phyloP scores from a whole-genome alignment of 1,284 basidiomycete genomes.

The Singerocomus inundabilis region DNA sequence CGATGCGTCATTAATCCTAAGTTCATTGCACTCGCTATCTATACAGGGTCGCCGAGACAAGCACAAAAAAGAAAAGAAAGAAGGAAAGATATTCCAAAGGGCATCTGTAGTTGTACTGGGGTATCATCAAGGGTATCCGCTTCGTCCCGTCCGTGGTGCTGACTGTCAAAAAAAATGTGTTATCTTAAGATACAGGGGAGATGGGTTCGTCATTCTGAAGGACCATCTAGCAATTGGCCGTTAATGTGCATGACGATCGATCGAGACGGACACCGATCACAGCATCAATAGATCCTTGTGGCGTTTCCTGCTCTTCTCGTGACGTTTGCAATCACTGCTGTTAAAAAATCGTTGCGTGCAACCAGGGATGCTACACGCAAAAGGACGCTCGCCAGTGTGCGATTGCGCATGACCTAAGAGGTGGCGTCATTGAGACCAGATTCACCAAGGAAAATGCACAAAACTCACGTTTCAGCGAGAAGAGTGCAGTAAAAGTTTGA shows the following conservation, averaged over 20 bases:
- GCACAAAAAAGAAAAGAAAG: background rate
- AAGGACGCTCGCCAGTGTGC: slow-evolving; percentile 31
- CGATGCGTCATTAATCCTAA: background rate
- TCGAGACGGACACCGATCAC: slow-evolving; percentile 22
- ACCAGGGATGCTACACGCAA: slow-evolving; percentile 23
- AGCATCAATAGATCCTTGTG: slow-evolving; percentile 20
- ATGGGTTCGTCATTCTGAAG: slow-evolving; percentile 8
- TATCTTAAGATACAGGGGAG: slow-evolving; percentile 1
- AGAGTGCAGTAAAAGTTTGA: slow-evolving; percentile 31
- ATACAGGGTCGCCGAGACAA: slow-evolving; percentile 12
- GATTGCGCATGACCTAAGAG: slow-evolving; percentile 31
- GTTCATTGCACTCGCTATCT: slow-evolving; percentile 8
- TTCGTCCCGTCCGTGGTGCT: slow-evolving; percentile 9
- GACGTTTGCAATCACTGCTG: slow-evolving; percentile 35
- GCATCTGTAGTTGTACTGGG: slow-evolving; percentile 8
- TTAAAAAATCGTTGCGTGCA: slow-evolving; percentile 33
- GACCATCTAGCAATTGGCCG: slow-evolving; percentile 1
- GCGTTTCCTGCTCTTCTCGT: slow-evolving; percentile 34
- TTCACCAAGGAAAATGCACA: accelerated
- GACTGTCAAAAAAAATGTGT: background rate
- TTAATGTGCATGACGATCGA: slow-evolving; percentile 20
- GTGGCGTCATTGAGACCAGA: slow-evolving; percentile 10
- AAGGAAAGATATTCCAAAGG: slow-evolving; percentile 8
- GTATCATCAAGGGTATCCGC: slow-evolving; percentile 28
- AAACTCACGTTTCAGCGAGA: slow-evolving; percentile 35